A percentile compares a stretch with the other conserved stretches of the same genome.
phyloP scores from a whole-genome alignment of 192 early-diverging fungal species.

The Backusella tarrabulga region DNA sequence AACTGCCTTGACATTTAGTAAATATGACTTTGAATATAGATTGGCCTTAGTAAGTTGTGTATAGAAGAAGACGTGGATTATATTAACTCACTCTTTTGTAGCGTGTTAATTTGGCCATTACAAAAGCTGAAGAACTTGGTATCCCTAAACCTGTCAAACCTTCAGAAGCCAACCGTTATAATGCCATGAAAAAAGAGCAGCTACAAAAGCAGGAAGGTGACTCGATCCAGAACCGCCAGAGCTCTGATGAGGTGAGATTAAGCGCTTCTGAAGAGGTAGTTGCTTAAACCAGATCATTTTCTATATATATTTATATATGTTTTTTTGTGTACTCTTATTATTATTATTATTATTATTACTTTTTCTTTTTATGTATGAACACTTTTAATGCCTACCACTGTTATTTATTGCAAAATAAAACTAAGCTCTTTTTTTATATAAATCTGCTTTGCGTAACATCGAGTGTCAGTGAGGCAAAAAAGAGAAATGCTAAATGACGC shows the following conservation, averaged over 20 bases:
- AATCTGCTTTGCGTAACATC: too few relatives aligned
- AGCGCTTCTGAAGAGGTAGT: conserved; percentile 2
- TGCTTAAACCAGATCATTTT: background rate
- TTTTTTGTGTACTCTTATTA: background rate
- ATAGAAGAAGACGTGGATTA: background rate
- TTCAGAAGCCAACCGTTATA: conserved; percentile 6
- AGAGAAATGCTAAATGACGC: too few relatives aligned
- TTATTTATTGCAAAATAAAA: background rate
- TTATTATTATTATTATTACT: background rate
- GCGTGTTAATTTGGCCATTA: conserved; percentile 30
- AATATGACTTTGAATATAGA: conserved; percentile 54
- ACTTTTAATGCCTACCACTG: background rate
- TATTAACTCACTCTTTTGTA: background rate
- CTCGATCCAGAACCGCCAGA: background rate
- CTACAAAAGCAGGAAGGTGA: background rate
- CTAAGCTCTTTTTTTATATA: background rate
- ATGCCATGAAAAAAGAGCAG: background rate
- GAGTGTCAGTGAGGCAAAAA: too few relatives aligned
- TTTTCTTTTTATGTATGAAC: background rate
- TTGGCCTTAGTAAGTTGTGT: conserved; percentile 19
- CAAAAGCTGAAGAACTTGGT: conserved; percentile 28
- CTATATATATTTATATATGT: background rate
- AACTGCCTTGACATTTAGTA: conserved; percentile 31
- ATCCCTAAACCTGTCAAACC: conserved; percentile 18
- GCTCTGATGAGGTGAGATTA: background rate